Percentiles rank a stretch among this genome's conserved stretches.
These are phyloP conservation scores for Schizochytrium sp. DNA, from an alignment of 108 stramenopile genomes.

Conservation along the genomic window DNA sequence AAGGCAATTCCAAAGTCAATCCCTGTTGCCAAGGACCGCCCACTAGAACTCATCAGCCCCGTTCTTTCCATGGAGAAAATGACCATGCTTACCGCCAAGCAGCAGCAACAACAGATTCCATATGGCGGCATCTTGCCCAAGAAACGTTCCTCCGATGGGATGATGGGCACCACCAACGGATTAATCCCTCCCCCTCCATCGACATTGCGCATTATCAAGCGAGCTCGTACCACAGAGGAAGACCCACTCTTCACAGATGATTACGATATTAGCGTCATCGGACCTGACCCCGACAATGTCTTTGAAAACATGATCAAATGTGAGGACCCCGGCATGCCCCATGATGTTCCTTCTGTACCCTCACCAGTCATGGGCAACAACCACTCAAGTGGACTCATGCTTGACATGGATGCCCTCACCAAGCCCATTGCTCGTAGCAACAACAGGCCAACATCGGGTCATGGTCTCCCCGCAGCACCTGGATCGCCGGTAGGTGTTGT, in stretches of 20 bases:
- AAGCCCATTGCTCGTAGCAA: neutral
- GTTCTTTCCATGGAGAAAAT: neutral
- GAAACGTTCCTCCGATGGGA: too few species aligned
- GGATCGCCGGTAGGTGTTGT: constrained; percentile 13
- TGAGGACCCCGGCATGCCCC: neutral
- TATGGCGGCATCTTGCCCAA: too few species aligned
- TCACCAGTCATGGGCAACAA: neutral
- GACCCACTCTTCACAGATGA: too few species aligned
- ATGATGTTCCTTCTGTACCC: neutral
- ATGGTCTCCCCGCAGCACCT: neutral
- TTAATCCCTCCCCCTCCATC: too few species aligned
- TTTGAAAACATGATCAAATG: constrained; percentile 8
- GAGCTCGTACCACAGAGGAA: too few species aligned
- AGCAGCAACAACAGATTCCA: too few species aligned
- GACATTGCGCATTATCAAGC: too few species aligned
- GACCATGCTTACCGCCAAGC: neutral
- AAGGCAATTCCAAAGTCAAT: constrained; percentile 17
- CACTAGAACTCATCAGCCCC: neutral
- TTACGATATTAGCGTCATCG: too few species aligned
- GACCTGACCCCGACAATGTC: neutral
- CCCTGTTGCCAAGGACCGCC: constrained; percentile 14
- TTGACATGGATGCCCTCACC: constrained; percentile 22
- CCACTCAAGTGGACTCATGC: neutral
- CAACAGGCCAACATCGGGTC: neutral
- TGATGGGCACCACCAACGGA: too few species aligned